These are phyloP conservation scores for Fragaria nilgerrensis DNA, from an alignment of 306 rosid genomes.

Conservation along the genomic window DNA sequence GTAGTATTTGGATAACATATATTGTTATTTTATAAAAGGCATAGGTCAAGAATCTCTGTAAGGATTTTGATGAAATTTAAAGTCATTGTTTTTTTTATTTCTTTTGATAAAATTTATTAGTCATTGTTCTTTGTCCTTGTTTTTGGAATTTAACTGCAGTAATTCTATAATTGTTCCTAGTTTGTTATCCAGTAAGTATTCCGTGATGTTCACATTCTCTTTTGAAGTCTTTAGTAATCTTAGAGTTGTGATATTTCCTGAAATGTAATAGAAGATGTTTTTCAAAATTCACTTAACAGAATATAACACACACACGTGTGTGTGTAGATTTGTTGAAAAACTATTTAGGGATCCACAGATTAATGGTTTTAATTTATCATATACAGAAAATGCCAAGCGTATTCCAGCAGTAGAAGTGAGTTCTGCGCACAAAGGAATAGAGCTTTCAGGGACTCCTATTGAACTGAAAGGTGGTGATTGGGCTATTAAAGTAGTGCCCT, in stretches of 20 bases:
- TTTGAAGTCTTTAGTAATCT: neutral
- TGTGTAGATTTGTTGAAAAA: neutral
- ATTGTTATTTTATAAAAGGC: neutral
- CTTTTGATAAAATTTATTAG: neutral
- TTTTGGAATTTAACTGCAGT: neutral
- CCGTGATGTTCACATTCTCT: neutral
- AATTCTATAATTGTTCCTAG: neutral
- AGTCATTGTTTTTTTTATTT: too few relatives aligned
- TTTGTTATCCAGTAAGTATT: neutral
- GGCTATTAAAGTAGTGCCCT: conserved; percentile 73
- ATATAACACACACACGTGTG: neutral
- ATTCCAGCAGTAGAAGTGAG: conserved; percentile 71
- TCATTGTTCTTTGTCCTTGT: neutral
- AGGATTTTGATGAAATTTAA: too few relatives aligned
- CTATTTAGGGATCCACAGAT: conserved; percentile 7
- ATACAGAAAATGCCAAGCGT: conserved; percentile 61
- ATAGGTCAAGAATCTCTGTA: neutral
- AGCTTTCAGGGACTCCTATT: conserved; percentile 61
- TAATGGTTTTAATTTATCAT: conserved; percentile 9
- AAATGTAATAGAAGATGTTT: neutral
- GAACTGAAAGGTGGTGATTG: conserved; percentile 74
- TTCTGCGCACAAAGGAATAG: conserved; percentile 59
- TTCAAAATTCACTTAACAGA: neutral
- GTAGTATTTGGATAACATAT: neutral
- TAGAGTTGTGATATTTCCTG: neutral